These are phyloP conservation scores for Vigna unguiculata DNA, from an alignment of 306 rosid genomes.

Conservation along the genomic window DNA sequence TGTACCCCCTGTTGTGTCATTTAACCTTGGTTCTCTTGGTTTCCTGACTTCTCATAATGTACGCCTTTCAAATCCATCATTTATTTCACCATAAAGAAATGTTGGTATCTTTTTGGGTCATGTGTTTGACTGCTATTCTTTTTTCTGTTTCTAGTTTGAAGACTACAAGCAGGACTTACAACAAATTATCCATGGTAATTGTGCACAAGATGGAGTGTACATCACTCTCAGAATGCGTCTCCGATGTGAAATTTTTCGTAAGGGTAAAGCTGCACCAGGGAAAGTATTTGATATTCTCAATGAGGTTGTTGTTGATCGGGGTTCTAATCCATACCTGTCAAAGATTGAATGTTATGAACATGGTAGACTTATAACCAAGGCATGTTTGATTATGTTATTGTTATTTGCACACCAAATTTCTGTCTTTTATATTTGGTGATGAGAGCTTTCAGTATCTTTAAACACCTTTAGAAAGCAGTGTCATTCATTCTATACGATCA, in stretches of 20 bases:
- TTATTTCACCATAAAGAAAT: slow-evolving; percentile 40
- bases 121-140: slow-evolving; percentile 47
- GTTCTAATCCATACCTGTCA: slow-evolving; percentile 98
- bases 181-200: slow-evolving; percentile 90
- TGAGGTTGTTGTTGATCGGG: slow-evolving; percentile 94
- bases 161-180: slow-evolving; percentile 74
- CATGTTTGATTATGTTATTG: slow-evolving; percentile 47
- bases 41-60: slow-evolving; percentile 92
- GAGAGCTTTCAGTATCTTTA: slow-evolving; percentile 21
- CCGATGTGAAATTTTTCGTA: slow-evolving; percentile 86
- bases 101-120: slow-evolving; percentile 10
- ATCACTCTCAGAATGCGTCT: slow-evolving; percentile 99
- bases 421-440: slow-evolving; percentile 13
- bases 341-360: slow-evolving; percentile 95
- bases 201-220: slow-evolving; percentile 84
- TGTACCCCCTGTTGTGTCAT: slow-evolving; percentile 94
- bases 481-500: slow-evolving; percentile 33
- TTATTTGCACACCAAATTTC: slow-evolving; percentile 28
- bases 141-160: slow-evolving; percentile 67
- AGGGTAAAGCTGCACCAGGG: slow-evolving; percentile 92
- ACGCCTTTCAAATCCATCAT: slow-evolving; percentile 50
- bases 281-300: slow-evolving; percentile 91
- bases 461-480: slow-evolving; percentile 41
- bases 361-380: slow-evolving; percentile 97
- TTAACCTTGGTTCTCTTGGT: slow-evolving; percentile 99